Conservation (phyloP, 1,284 basidiomycete genomes). For the Grifola frondosa region DNA sequence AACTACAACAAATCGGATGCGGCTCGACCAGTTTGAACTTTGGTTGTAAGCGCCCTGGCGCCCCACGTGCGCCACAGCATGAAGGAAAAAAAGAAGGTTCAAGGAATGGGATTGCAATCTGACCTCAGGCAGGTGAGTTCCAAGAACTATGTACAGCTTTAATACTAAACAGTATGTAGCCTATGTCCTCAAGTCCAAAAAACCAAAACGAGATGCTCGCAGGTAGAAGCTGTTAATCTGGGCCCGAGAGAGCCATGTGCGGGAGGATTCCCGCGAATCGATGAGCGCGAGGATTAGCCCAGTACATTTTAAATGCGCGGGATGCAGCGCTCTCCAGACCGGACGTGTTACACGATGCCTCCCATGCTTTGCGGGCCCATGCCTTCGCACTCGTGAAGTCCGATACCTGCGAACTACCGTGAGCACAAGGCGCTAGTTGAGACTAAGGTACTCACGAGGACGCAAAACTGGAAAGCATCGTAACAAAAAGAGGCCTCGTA, state of each 20-base stretch:
- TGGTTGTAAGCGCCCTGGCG: no score
- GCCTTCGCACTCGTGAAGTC: conserved; percentile 23
- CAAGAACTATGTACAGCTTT: no score
- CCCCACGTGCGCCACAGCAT: no score
- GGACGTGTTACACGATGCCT: conserved; percentile 20
- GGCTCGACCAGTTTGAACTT: no score
- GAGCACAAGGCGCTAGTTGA: not conserved
- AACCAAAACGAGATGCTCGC: no score
- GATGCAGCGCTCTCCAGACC: conserved; percentile 22
- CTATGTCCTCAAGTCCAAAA: no score
- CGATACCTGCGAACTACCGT: conserved; percentile 13
- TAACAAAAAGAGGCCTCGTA: conserved; percentile 25
- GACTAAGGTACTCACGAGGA: conserved; percentile 9
- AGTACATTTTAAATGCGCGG: conserved; percentile 27
- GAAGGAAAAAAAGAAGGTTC: no score
- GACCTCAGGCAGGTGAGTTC: no score
- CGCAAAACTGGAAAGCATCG: conserved; percentile 28
- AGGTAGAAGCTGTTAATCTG: no score
- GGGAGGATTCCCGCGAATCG: conserved; percentile 20
- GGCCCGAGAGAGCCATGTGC: conserved; percentile 18
- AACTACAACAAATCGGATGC: no score
- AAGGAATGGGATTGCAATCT: no score
- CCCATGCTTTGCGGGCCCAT: conserved; percentile 25
- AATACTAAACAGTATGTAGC: no score
- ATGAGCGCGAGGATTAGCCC: conserved; percentile 25